Conservation (phyloP, 352 stramenopile genomes). For the Globisporangium viniferum region DNA sequence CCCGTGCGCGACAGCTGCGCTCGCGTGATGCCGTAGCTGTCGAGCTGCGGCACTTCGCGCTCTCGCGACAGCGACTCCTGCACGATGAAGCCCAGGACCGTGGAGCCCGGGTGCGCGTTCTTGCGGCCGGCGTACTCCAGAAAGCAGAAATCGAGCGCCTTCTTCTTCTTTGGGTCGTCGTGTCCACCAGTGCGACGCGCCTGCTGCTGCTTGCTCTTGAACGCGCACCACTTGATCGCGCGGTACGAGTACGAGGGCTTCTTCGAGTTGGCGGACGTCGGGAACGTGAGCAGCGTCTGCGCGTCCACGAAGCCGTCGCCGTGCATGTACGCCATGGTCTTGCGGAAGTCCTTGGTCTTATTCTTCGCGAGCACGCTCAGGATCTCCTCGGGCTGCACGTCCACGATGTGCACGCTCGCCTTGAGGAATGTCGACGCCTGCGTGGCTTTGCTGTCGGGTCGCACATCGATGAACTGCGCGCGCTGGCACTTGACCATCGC, state of each 20-base stretch:
- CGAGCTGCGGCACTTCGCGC: conserved; percentile 60
- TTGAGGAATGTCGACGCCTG: conserved; percentile 56
- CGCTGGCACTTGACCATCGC: conserved; percentile 33
- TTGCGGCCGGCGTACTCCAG: conserved; percentile 74
- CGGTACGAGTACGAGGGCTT: conserved; percentile 55
- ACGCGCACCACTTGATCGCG: conserved; percentile 58
- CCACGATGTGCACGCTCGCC: conserved; percentile 54
- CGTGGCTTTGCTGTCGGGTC: conserved; percentile 33
- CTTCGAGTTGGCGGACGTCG: conserved; percentile 35
- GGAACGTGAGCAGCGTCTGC: conserved; percentile 54
- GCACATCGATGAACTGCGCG: conserved; percentile 62
- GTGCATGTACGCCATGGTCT: conserved; percentile 50
- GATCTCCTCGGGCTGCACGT: conserved; percentile 62
- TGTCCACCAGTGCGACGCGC: neutral
- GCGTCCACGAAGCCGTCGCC: conserved; percentile 32
- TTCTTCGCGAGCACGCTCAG: conserved; percentile 50
- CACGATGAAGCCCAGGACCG: conserved; percentile 73
- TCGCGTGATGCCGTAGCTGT: conserved; percentile 59
- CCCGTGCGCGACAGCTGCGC: conserved; percentile 57
- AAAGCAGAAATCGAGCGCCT: conserved; percentile 61
- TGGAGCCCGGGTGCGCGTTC: conserved; percentile 32
- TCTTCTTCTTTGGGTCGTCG: conserved; percentile 1
- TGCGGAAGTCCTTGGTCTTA: conserved; percentile 54
- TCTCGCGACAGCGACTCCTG: conserved; percentile 68
- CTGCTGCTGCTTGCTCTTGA: conserved; percentile 20